Base-by-base conservation (phyloP, 2,329 filamentous ascomycete species). In the Aspergillus pseudoglaucus region DNA sequence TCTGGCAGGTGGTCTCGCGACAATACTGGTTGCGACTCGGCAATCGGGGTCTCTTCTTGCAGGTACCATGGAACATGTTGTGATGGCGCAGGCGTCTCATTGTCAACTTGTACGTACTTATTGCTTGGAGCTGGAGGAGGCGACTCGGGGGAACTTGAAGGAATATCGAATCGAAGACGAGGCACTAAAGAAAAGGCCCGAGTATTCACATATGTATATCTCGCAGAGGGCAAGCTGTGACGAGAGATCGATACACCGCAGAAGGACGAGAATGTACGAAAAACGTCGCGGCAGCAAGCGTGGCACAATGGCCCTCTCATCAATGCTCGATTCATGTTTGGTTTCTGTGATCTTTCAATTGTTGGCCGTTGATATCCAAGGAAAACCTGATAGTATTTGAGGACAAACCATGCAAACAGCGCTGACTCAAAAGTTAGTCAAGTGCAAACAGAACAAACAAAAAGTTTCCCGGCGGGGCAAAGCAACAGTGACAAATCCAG, bases 41-140 rank as follows among this genome's bases (percentile, higher is more conserved):
- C 52, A 6, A 59, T 53, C 10, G 72, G 67, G 5, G 70, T 59
- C 51, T 88, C 79, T 55, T 87, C 82, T 62, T 93, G 83, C 18
- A 69, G 81, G 67, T 96, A 97, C 93, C 93, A 97, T 5, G 88
- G 88, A 6, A 82, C 67, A 46, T 66, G 62, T 17, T 55, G 45
- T 7, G 58, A 45, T 6, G 55, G 20, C 9, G 53, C 44, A 1
- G 51, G 25, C 2, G 40, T 32, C 15, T 42, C 45, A 23, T 35
- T 37, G 7, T 49, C 47, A 18, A 40, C 6, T 9, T 47, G 37
- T 2, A 41, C 14, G 5, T 52, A 38, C 5, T 42, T 47, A 6
- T 50, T 47, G 40, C 54, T 52, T 17, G 40, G 12, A 41, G 51
- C n/a, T 27, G 10, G 14, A 3, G 40, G 1, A 20, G 30, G 38